Base-by-base conservation (phyloP, 2,329 filamentous ascomycete species). In the Harringtonia lauricola region DNA sequence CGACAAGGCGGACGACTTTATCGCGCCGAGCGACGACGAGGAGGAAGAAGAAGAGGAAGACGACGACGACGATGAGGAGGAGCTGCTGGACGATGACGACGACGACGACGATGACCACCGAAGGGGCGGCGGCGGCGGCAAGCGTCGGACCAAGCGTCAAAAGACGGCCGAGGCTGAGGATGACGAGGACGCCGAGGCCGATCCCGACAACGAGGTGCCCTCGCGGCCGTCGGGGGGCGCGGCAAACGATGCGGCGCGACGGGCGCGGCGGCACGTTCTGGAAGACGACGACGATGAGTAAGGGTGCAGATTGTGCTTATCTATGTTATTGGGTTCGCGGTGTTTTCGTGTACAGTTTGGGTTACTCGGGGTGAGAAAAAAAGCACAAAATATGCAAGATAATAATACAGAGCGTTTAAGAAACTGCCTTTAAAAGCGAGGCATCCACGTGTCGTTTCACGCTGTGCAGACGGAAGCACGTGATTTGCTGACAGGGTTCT, bases 1-100 rank as follows among this genome's bases (percentile, higher is more conserved):
- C 57, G 84, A 89, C 49, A 72, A 82, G 57, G 83, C 83, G 29
- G 85, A 90, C 55, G 85, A 82, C 45, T 90, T 90, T 57, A 74
- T 90, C 44, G 85, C 82, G 4, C 71, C 70, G 4, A 87, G 81
- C 54, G 84, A 87, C 51, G 83, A 86, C 46, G 85, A 88, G 35
- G 61, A 61, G 44, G 59, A 63, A 35, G 76, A 75, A 34, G 76
- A 73, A 28, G 76, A 69, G 3, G 77, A 72, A 1, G 76, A 74
- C 29, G 76, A 78, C 7, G 74, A 71, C 41, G 73, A 72, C 31
- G 75, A 73, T 21, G 81, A 85, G 6, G 74, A 67, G 29, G 71
- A 69, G 1, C 18, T 45, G 36, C 79, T 83, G 9, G 70, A 72
- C 10, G 70, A 72, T 0, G 67, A 70, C 10, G 66, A 68, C 19